Evolutionary conservation across 164 flowering plant species (phyloP), one percentile per base, ranked within the genome.

Genomic region (Kingdonia uniflora): DNA sequence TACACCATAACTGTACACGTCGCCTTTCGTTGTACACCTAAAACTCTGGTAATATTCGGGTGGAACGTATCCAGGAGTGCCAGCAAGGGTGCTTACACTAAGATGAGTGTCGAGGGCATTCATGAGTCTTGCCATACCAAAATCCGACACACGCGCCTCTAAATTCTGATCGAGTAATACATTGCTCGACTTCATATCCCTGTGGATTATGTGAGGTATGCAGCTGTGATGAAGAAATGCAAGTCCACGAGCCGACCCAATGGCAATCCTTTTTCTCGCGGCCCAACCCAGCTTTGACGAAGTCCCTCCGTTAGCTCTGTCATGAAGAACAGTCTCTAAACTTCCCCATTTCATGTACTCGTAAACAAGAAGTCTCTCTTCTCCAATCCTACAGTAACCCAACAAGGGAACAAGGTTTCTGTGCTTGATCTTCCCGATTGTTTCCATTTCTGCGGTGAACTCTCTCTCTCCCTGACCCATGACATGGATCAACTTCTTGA

Each of bases 211-310:
- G 65, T 84, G 95, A 44, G 97, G 95, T 53, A 84, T 76, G 82
- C 95, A 84, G 54, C 88, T 87, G 44, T 90, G 97, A 71, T 90
- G 97, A 63, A 90, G 95, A 61, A 86, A 90, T 24, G 95, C 97
- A 15, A 90, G 82, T 20, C 95, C 97, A 64, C 91, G 64, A 0
- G 95, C 97, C 2, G 97, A 70, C n/a, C 95, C 97, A 33, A 82
- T 73, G 1, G 84, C 94, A 14, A 90, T 78, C 70, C 80, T 84
- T 73, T 73, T 84, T 56, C 97, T 74, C 1, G 80, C 76, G 5
- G 62, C 62, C 97, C 97, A 90, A 22, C 77, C 77, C 14, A 87
- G 76, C 52, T 58, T 67, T 3, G 64, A 37, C 24, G 49, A 41
- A 24, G 44, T 59, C 3, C 69, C 74, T 12, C 61, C 74, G 52